Evolutionary conservation across 441 rosid genomes (phyloP).

Genomic region (Erodium texanum): DNA sequence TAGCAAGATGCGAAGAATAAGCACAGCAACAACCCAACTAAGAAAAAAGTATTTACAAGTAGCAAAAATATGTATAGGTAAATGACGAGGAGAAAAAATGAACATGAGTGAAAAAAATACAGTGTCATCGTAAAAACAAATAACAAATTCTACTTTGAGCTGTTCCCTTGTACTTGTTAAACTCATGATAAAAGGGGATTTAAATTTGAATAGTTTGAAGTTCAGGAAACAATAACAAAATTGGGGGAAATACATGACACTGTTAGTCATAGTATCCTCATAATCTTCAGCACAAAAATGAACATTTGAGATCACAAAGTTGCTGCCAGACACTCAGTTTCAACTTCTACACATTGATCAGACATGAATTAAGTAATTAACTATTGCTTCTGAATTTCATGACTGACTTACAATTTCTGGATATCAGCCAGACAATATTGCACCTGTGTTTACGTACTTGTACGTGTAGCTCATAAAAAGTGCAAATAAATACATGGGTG

Average conservation of each 20-base stretch:
- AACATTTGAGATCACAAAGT: neutral
- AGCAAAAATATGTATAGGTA: neutral
- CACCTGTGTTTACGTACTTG: neutral
- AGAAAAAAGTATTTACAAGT: neutral
- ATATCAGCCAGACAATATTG: neutral
- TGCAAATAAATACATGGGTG: conserved; percentile 3
- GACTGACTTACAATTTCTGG: neutral
- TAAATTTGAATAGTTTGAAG: neutral
- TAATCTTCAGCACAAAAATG: neutral
- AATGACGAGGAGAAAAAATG: neutral
- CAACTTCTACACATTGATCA: conserved; percentile 1
- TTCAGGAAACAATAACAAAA: too few relatives aligned
- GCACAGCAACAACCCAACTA: neutral
- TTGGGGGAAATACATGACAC: neutral
- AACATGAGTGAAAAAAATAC: neutral
- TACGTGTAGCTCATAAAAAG: conserved; percentile 1
- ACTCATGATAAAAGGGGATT: neutral
- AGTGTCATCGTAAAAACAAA: too few relatives aligned
- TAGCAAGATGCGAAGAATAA: conserved; percentile 5
- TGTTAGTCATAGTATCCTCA: neutral
- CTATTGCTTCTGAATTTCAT: neutral
- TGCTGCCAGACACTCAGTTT: neutral
- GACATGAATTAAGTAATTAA: neutral
- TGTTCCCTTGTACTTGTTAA: too few relatives aligned
- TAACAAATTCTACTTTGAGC: too few relatives aligned